Evolutionary conservation across 441 rosid species (phyloP).

Genomic region (Adansonia grandidieri): DNA sequence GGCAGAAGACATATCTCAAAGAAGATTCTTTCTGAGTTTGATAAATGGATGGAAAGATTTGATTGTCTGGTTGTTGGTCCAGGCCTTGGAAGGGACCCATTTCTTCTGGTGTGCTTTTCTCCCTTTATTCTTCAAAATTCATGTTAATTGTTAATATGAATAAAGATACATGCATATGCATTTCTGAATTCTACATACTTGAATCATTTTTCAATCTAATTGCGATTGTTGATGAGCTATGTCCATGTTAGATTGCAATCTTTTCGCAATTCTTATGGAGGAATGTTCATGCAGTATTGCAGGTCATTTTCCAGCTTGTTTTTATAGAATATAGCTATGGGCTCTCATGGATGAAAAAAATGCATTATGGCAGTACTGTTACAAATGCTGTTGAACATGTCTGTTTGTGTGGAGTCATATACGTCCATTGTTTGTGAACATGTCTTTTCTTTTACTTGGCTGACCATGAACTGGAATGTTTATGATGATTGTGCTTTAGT

Average conservation of each 20-base stretch:
- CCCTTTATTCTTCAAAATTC: slow-evolving; percentile 18
- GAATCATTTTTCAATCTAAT: not conserved
- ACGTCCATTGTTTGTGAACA: not conserved
- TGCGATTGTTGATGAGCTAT: slow-evolving; percentile 7
- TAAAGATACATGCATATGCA: not conserved
- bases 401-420: not conserved
- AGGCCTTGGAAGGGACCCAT: slow-evolving; percentile 96
- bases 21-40: slow-evolving; percentile 73
- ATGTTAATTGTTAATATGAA: not conserved
- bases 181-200: not conserved
- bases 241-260: not conserved
- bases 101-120: slow-evolving; percentile 64
- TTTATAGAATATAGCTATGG: not conserved
- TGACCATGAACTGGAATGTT: not conserved
- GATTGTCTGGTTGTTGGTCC: slow-evolving; percentile 97
- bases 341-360: not conserved
- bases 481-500: not conserved
- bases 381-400: slow-evolving; percentile 1
- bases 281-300: not conserved
- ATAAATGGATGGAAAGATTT: slow-evolving; percentile 93
- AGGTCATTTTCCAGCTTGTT: not conserved
- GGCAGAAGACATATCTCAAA: slow-evolving; percentile 44
- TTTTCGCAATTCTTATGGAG: slow-evolving; percentile 3
- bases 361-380: not conserved
- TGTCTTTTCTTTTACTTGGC: not conserved